phyloP scores from a whole-genome alignment of 768 basidiomycete genomes.

The Amanita rubescens region DNA sequence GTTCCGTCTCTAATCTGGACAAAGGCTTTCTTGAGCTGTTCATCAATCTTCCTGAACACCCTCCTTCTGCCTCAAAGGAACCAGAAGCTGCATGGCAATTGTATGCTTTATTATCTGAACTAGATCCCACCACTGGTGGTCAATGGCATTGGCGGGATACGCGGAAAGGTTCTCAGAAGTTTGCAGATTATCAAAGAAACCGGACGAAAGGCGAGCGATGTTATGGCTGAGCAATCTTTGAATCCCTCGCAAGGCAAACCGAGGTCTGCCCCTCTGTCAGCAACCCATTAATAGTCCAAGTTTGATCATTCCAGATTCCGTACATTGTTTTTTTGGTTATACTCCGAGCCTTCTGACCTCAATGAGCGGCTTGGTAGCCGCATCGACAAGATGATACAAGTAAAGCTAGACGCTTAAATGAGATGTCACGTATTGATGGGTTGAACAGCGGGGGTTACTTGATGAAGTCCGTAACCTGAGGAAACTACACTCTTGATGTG shows the following conservation, averaged over 20 bases:
- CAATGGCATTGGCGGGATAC: conserved; percentile 98
- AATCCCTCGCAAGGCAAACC: conserved; percentile 29
- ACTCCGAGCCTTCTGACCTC: conserved; percentile 58
- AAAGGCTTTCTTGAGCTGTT: conserved; percentile 43
- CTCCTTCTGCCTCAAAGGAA: conserved; percentile 48
- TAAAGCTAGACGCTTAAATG: conserved; percentile 23
- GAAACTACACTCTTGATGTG: conserved; percentile 16
- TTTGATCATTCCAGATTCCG: conserved; percentile 49
- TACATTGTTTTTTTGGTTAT: conserved; percentile 88
- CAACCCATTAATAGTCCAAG: neutral
- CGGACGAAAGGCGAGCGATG: conserved; percentile 56
- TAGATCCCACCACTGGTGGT: conserved; percentile 69
- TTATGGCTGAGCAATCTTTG: conserved; percentile 55
- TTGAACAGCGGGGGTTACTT: conserved; percentile 63
- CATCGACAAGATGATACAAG: conserved; percentile 87
- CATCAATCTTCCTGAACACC: conserved; percentile 47
- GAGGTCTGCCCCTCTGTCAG: conserved; percentile 40
- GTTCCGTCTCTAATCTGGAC: conserved; percentile 38
- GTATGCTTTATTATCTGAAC: conserved; percentile 51
- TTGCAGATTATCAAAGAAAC: conserved; percentile 71
- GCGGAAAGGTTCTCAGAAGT: conserved; percentile 78
- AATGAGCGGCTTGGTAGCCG: conserved; percentile 66
- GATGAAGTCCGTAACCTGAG: conserved; percentile 63
- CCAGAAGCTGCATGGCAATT: conserved; percentile 56
- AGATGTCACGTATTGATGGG: neutral